phyloP scores from a whole-genome alignment of 108 stramenopile species.

The Schizochytrium sp. region DNA sequence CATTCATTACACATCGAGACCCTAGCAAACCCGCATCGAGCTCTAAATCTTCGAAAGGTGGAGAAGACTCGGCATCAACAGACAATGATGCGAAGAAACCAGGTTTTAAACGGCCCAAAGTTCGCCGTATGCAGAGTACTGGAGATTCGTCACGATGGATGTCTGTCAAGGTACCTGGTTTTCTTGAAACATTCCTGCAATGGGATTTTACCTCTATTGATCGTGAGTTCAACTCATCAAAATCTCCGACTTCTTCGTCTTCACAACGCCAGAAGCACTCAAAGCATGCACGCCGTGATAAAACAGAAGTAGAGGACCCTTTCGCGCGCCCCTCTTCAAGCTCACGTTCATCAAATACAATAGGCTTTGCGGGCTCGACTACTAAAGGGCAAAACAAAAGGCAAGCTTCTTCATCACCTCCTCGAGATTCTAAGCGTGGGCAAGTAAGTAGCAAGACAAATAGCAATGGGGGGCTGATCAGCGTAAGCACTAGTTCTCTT shows the following conservation, averaged over 20 bases:
- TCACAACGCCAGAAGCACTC: not conserved
- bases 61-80: too few relatives aligned
- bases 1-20: too few relatives aligned
- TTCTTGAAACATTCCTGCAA: not conserved
- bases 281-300: not conserved
- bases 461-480: not conserved
- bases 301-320: too few relatives aligned
- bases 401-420: not conserved
- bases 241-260: not conserved
- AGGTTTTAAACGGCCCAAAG: not conserved
- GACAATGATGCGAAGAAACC: too few relatives aligned
- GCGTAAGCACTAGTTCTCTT: not conserved
- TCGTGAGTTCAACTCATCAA: not conserved
- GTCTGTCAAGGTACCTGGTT: not conserved
- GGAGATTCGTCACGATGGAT: constrained; percentile 13
- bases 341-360: too few relatives aligned
- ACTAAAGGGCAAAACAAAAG: not conserved
- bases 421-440: too few relatives aligned
- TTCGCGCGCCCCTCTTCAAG: too few relatives aligned
- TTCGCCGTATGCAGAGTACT: not conserved
- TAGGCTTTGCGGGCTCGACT: constrained; percentile 22
- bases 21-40: too few relatives aligned
- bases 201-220: not conserved
- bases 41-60: too few relatives aligned
- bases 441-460: not conserved